phyloP scores from a whole-genome alignment of 164 flowering plant species.

The Kingdonia uniflora region DNA sequence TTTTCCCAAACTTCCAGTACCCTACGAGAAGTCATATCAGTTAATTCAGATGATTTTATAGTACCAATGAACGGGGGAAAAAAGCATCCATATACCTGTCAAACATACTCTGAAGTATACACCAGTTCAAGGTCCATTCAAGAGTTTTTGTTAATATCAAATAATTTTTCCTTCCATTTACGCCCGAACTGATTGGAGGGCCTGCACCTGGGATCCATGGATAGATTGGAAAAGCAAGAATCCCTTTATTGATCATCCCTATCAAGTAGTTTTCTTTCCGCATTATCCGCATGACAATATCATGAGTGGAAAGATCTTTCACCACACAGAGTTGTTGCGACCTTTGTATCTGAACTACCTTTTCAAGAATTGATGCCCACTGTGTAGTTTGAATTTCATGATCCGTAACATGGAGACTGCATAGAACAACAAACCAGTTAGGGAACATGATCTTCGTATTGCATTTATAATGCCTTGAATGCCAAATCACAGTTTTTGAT shows the following conservation, averaged over 20 bases:
- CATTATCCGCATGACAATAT: constrained; percentile 92
- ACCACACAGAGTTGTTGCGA: constrained; percentile 79
- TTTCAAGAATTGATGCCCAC: constrained; percentile 86
- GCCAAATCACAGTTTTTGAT: constrained; percentile 7
- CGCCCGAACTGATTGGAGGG: constrained; percentile 47
- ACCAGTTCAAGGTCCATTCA: constrained; percentile 97
- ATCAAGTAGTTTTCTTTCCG: constrained; percentile 97
- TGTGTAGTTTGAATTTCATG: constrained; percentile 82
- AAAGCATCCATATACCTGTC: constrained; percentile 46
- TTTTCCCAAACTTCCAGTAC: no score
- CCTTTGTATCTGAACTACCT: constrained; percentile 68
- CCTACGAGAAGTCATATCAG: no score
- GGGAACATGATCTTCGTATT: no score
- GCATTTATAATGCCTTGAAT: neutral
- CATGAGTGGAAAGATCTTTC: constrained; percentile 89
- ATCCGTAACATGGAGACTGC: constrained; percentile 87
- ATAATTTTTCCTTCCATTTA: constrained; percentile 40
- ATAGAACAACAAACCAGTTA: constrained; percentile 7
- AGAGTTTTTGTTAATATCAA: constrained; percentile 76
- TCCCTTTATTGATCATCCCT: constrained; percentile 94
- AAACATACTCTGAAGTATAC: constrained; percentile 97
- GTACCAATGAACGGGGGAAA: neutral
- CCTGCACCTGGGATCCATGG: constrained; percentile 93
- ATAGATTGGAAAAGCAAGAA: constrained; percentile 84
- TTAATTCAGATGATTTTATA: neutral